Base-by-base conservation (phyloP, 495 filamentous ascomycete species). In the Friedmanniomyces endolithicus region DNA sequence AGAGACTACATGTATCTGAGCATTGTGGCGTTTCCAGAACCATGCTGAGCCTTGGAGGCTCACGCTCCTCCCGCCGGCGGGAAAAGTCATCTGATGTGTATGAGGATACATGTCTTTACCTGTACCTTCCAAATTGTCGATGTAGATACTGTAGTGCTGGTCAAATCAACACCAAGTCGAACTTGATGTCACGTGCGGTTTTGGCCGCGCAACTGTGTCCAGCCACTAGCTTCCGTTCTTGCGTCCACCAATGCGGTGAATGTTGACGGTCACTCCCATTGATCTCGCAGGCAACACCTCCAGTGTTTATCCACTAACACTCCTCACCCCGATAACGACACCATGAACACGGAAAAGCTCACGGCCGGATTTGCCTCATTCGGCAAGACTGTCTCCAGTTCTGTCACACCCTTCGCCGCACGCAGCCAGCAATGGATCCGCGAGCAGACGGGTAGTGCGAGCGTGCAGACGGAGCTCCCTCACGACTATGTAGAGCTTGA, bases 401-500 rank as follows among this genome's bases (percentile, higher is more conserved):
- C 45, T 24, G 57, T 98, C 72, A 86, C 87, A 59, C 92, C 92
- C 24, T 95, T 94, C 64, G 87, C 89, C 60, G 84, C 86, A 59
- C 86, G 92, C 56, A 95, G 88, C 37, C 88, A 94, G 70, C 92
- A 98, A 74, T 89, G 87, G 75, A 85, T 95, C 68, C 94, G 90
- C 72, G 92, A 98, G 72, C 90, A 95, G 71, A 77, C 96, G 46
- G 92, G 92, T 52, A 89, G 95, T 66, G 88, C 82, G 51, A 92
- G 95, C 58, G 92, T 97, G 68, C 94, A 92, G 86, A 98, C 92
- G 55, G 83, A 98, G 71, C 88, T 97, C 25, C 94, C 94, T 17
- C 82, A 90, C 64, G 94, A 97, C 67, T 98, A 97, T 70, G 84
- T 96, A 65, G 89, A 97, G 71, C 86, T 98, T 49, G 92, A 98